A percentile compares a stretch with the other conserved stretches of the same genome.
Evolutionary conservation across 306 rosid genomes (phyloP).

Genomic region (Castanea mollissima): DNA sequence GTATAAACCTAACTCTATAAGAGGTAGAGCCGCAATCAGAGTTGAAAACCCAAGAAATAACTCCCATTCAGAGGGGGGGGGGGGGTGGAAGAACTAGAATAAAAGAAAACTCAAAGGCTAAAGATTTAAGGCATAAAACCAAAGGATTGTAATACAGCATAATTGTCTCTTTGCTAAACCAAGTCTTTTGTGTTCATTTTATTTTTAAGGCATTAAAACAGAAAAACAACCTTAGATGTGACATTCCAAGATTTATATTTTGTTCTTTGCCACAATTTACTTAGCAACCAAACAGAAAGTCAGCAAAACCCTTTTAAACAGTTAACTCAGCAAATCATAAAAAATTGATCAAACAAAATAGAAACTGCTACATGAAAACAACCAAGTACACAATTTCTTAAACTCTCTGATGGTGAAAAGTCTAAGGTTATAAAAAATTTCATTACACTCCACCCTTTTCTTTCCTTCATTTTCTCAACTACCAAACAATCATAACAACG

Average conservation of each 20-base stretch:
- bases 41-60: not conserved
- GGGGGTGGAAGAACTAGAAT: too few species aligned
- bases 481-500: not conserved
- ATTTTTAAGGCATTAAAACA: not conserved
- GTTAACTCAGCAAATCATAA: not conserved
- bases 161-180: not conserved
- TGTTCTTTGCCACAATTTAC: not conserved
- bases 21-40: not conserved
- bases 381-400: too few species aligned
- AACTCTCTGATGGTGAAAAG: not conserved
- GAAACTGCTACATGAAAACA: not conserved
- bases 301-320: not conserved
- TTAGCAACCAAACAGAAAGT: not conserved
- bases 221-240: not conserved
- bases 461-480: not conserved
- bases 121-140: not conserved
- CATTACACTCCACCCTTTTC: not conserved
- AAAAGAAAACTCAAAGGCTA: not conserved
- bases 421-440: not conserved
- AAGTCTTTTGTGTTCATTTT: not conserved
- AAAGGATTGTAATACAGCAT: not conserved
- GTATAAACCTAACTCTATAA: not conserved
- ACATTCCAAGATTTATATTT: not conserved
- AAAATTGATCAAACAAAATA: not conserved
- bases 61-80: not conserved